Evolutionary conservation across 129 eudicot species (phyloP), one percentile per base, ranked within the genome.

Genomic region (Centella asiatica): DNA sequence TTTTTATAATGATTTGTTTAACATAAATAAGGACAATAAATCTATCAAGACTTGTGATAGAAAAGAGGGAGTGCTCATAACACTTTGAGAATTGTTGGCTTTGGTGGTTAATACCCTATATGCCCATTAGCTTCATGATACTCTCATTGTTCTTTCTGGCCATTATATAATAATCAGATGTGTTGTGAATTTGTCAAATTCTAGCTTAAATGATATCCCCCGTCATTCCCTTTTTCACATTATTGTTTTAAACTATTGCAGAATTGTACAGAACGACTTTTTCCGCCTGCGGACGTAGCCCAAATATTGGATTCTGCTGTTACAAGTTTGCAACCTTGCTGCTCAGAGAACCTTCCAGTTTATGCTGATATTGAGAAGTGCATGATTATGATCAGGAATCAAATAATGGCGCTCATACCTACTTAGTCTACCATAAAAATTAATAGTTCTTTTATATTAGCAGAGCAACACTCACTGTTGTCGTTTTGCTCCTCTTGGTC

Each of bases 201-300:
- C 8, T 37, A 37, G 12, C 15, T 13, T 37, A 37, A 37, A 37
- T 6, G 12, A 11, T 34, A 34, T 34, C 0, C 11, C 14, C 18
- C 9, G 15, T 45, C 12, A 14, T 0, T 3, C 31, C 19, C 12
- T 14, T 19, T 60, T 60, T 20, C 50, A 59, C 48, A 34, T 39
- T 17, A 4, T 20, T 23, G 22, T 9, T 36, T 1, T 37, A 1
- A 44, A 13, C 1, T 18, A 54, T 69, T 78, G 70, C 87, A 90
- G 97, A 90, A 81, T 61, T 90, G 97, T 75, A 83, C 95, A 33
- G 94, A 90, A 76, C 69, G 97, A 66, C 83, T 81, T 64, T 86
- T 90, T 59, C 94, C 97, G 34, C 97, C 97, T 20, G 85, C 89
- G 9, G 94, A 86, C 61, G 89, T 90, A 65, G 97, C 97, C 14